Base-by-base conservation (phyloP, 1,139 yeast species). In the Yamadazyma mexicana region DNA sequence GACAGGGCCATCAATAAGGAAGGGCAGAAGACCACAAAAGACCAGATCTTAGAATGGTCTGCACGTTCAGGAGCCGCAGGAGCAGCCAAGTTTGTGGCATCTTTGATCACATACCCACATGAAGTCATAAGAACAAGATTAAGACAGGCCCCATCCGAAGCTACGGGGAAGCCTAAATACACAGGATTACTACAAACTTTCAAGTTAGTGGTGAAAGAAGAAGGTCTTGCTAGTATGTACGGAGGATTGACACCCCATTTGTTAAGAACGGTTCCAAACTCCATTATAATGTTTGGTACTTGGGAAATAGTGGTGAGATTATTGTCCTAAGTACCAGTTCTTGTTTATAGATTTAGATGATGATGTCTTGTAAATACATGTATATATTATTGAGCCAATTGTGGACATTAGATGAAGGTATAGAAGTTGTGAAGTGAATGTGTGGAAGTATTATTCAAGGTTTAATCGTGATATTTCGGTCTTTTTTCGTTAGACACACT, bases 31-130 rank as follows among this genome's bases (percentile, higher is more conserved):
- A 79, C 91, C 1, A 70, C 77, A 4, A 61, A 73, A 45, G 96
- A 88, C 53, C 77, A 78, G 42, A 66, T 88, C 17, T 62, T 84
- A 51, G 96, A 88, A 56, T 94, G 98, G 98, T 78, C 84, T 46
- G 97, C 96, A 4, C 79, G 97, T 50, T 88, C 97, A 0, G 98
- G 98, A 2, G 91, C 97, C 33, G 99, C 98, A 1, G 98, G 98
- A 37, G 81, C 89, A 30, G 99, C 99, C 35, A 92, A 92, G 60
- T 83, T 92, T 54, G 73, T 87, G 49, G 98, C 98, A 1, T 87
- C 97, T 11, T 74, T 92, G 42, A 78, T 91, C 35, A 92, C 98
- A 0, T 92, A 92, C 56, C 99, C 99, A 2, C 99, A 92, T 57
- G 98, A 92, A 66, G 98, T 92, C 33, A 91, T 92, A 1, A 78